A percentile compares a stretch with the other conserved stretches of the same genome.
Evolutionary conservation across 164 flowering plant genomes (phyloP).

Genomic region (Vitis vinifera): DNA sequence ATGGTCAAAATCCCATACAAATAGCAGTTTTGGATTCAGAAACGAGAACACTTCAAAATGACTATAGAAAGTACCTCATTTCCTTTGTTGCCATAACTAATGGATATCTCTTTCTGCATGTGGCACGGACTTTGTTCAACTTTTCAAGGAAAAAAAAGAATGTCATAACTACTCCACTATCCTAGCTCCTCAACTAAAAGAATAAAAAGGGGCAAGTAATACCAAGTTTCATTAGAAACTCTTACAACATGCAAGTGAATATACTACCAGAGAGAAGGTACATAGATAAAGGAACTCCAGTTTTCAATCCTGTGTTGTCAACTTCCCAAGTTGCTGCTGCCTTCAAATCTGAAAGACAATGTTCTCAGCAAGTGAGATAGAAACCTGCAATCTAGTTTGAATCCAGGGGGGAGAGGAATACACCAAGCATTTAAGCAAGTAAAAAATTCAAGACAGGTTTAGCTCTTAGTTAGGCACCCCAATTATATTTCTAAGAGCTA

Average conservation of each 20-base stretch:
- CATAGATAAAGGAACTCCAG: slow-evolving; percentile 83
- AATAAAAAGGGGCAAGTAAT: not conserved
- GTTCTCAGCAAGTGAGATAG: not conserved
- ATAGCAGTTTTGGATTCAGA: not conserved
- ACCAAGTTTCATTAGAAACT: not conserved
- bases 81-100: slow-evolving; percentile 96
- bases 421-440: not conserved
- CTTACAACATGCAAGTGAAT: not conserved
- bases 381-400: not conserved
- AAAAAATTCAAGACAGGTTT: not conserved
- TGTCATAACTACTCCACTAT: not conserved
- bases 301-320: slow-evolving; percentile 67
- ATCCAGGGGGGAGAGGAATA: not conserved
- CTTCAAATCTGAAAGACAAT: slow-evolving; percentile 52
- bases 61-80: slow-evolving; percentile 70
- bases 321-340: slow-evolving; percentile 94
- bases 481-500: not conserved
- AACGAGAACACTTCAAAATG: not conserved
- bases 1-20: not conserved
- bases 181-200: too few relatives aligned
- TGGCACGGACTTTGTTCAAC: slow-evolving; percentile 38
- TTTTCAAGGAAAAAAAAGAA: slow-evolving; percentile 26
- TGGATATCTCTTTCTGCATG: slow-evolving; percentile 70
- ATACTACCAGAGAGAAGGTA: slow-evolving; percentile 82
- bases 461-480: not conserved